Evolutionary conservation across 2,329 filamentous ascomycete genomes (phyloP), one percentile per base, ranked within the genome.

Genomic region (Phialocephala subalpina): DNA sequence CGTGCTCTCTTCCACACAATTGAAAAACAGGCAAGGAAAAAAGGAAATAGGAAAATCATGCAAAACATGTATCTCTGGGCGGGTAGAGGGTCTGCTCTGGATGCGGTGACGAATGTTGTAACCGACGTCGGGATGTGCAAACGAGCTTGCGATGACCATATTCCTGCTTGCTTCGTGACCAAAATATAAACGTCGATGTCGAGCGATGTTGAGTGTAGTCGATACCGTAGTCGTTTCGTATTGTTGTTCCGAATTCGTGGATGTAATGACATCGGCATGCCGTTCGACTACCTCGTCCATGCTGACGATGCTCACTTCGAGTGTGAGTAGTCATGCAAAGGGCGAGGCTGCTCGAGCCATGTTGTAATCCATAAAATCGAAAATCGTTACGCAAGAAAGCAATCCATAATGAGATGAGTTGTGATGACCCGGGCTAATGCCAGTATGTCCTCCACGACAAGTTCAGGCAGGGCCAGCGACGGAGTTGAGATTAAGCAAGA

Each of bases 221-320:
- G 70, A 69, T 64, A 66, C 69, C 60, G 49, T 65, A 55, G 62
- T 60, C 58, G 65, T 72, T 67, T 33, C n/a, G 66, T 65, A 72
- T 67, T 68, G 33, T 65, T 70, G 66, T 63, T 73, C 66, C 68
- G 70, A 72, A 67, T 57, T 58, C 29, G 61, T 70, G 65, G 67
- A 74, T 73, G 69, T 73, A 42, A 70, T 75, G 70, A 70, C 74
- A 76, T 76, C 74, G 75, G 68, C 74, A 64, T 75, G 75, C 75
- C 76, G 74, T 77, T 77, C 76, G 76, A 76, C 73, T 64, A 66
- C 73, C 72, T 66, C 59, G 67, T 72, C 64, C 62, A 67, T 60
- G 70, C 65, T 64, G 68, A 72, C 67, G 56, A 64, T 64, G 59
- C 70, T 69, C 69, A 70, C 72, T 53, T 60, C 45, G 65, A 62